Evolutionary conservation across 352 stramenopile species (phyloP), one percentile per base, ranked within the genome.

Genomic region (Stephanocyclus meneghinianus): DNA sequence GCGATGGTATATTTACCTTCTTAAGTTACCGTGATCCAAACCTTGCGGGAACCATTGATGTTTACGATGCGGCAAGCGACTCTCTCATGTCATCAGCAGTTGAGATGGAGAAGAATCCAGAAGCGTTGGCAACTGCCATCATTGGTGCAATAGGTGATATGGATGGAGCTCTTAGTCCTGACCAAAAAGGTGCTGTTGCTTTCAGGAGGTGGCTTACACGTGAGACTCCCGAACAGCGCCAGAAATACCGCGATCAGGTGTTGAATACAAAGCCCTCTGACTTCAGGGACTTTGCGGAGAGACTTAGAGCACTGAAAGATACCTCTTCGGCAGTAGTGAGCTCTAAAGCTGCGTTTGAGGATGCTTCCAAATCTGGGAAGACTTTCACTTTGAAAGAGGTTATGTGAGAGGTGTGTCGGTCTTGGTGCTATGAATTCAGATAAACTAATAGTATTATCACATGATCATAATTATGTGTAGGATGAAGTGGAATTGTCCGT

Each of bases 11-110:
- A 45, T 95, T 95, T 56, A 84, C 83, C 13, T 96, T 92, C 71
- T 74, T 95, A 35, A 94, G 86, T 42, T 96, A 96, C 80, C 81
- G 93, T 51, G 93, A 96, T 81, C 93, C 93, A 2, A 96, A 96
- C 75, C 71, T 95, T 11, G 71, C 79, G 8, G 87, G 88, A 64
- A 96, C 92, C 18, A 81, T 96, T 21, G 90, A 96, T 65, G 87
- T 93, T 13, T 96, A 95, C 75, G 91, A 95, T 61, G 84, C 65
- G 47, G 83, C 89, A 37, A 84, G 77, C 45, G 76, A 90, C 59
- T 78, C 81, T n/a, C 67, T 94, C 10, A 71, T 93, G 40, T 59
- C 83, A 37, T 83, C 84, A 16, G 88, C 87, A 6, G 84, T 90
- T 40, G 80, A 92, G 18, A 61, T 94, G 30, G 82, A 90, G 45